Evolutionary conservation across 1,139 yeast genomes (phyloP), one percentile per base, ranked within the genome.

Genomic region (Maudiozyma humilis): DNA sequence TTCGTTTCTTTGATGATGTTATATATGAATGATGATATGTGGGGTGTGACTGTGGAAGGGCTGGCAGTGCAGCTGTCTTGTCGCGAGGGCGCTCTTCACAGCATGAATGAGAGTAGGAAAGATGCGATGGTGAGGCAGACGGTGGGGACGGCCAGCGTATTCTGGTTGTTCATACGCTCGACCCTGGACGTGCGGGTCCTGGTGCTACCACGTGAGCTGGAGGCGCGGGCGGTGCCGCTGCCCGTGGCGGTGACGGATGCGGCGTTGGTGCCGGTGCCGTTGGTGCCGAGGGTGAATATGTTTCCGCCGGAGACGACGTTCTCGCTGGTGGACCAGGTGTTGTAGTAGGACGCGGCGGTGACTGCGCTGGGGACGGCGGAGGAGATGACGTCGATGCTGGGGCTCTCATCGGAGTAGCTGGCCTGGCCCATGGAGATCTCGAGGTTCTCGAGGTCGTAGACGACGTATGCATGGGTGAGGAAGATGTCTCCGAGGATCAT

Each of bases 381-480:
- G 1, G 59, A 44, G 31, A 76, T 69, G 2, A 62, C 65, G 48
- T 72, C 76, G 39, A 78, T 69, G 41, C 71, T 60, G 44, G 70
- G 73, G 4, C 64, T 63, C 23, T 56, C 53, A 8, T 75, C 44
- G 37, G 56, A 54, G 44, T 52, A 65, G 43, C 65, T 65, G 5
- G 79, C 82, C 53, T 75, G 85, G 1, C 93, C 96, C 43, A 88
- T 46, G 0, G 82, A 79, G 27, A 88, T 67, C 57, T 79, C 78
- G 41, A 67, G 63, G 50, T 74, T 75, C 29, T 82, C 88, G 50
- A 86, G 66, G 62, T 88, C 93, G 55, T 75, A 86, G 36, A 86
- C 95, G 44, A 80, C 76, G 59, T 87, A 87, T 7, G 85, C 88
- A 43, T 76, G 70, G 48, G 86, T 72, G 55, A 88, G 66, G 64